Base-by-base conservation (phyloP, 2,329 filamentous ascomycete species). In the Fusarium sp. region DNA sequence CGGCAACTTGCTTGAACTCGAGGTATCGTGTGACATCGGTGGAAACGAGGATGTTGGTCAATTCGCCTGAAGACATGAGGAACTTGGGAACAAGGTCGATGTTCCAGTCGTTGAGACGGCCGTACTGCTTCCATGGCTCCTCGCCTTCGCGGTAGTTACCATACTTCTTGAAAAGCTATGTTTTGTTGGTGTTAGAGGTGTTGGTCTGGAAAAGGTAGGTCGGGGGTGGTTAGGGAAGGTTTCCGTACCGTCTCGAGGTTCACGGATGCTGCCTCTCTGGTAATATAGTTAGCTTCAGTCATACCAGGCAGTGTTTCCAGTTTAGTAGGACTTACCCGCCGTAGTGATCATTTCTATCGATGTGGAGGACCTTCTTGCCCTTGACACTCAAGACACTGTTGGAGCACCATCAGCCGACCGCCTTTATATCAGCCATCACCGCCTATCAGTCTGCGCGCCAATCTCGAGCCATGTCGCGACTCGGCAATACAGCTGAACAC, bases 1-100 rank as follows among this genome's bases (percentile, higher is more conserved):
- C 95, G 61, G 93, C 92, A 62, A 99, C 93, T 79, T 95, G 92
- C 81, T 91, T 93, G 83, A 96, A 96, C 77, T 96, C 91, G 72
- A 96, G 88, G 78, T 93, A 93, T 78, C 89, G 84, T 71, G 90
- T 93, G 67, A 93, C 90, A 70, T 97, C 93, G 79, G 94, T 98
- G 47, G 93, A 97, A 64, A 97, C 93, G 74, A 99, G 88, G 73
- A 99, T 97, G 80, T 98, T 98, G 76, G 94, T 98, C 75, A 99
- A 84, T 81, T 99, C 94, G 78, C 95, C 95, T 64, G 96, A 97
- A 58, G 94, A 93, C 93, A 99, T 98, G 77, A 99, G 87, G 73
- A 99, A 89, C 85, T 99, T 99, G 69, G 95, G 94, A 44, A 99
- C 93, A 61, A 99, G 86, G 76, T 99, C 96, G 78, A 99, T 96